Percentiles rank a stretch among this genome's conserved stretches.
Evolutionary conservation across 2,329 filamentous ascomycete species (phyloP).

Genomic region (Pleomassaria siparia): DNA sequence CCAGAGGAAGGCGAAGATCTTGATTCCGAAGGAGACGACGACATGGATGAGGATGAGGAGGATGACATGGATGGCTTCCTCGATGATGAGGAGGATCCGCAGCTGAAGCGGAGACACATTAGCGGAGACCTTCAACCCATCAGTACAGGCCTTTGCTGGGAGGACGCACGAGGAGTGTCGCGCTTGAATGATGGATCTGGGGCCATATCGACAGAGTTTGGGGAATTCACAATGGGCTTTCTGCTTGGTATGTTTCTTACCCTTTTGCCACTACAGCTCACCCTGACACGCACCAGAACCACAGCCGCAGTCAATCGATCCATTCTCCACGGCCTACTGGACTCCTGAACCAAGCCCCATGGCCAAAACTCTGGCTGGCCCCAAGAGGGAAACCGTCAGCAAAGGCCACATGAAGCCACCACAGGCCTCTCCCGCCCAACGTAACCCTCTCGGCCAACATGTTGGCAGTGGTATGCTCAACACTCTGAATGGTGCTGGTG

Average conservation of each 20-base stretch:
- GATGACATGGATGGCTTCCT: conserved; percentile 89
- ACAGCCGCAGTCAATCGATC: conserved; percentile 68
- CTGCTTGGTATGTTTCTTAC: conserved; percentile 61
- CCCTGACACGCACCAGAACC: conserved; percentile 39
- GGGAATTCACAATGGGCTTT: conserved; percentile 72
- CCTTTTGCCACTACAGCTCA: background rate
- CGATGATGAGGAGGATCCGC: conserved; percentile 72
- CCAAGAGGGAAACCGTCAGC: conserved; percentile 17
- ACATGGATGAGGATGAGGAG: conserved; percentile 70
- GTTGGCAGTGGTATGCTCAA: conserved; percentile 39
- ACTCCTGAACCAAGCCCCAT: conserved; percentile 30
- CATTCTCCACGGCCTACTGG: conserved; percentile 85
- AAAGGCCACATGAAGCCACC: conserved; percentile 42
- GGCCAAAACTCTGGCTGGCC: conserved; percentile 6
- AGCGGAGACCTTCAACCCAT: conserved; percentile 73
- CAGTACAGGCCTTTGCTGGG: conserved; percentile 82
- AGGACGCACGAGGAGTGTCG: conserved; percentile 54
- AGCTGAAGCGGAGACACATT: conserved; percentile 59
- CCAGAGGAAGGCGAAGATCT: conserved; percentile 71
- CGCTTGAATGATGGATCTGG: conserved; percentile 48
- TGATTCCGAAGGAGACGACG: conserved; percentile 64
- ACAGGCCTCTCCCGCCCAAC: no score
- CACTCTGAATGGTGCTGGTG: conserved; percentile 22
- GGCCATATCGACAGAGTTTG: conserved; percentile 52
- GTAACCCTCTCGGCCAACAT: conserved; percentile 39